Evolutionary conservation across 352 stramenopile genomes (phyloP).

Genomic region (Phytophthora rubi): DNA sequence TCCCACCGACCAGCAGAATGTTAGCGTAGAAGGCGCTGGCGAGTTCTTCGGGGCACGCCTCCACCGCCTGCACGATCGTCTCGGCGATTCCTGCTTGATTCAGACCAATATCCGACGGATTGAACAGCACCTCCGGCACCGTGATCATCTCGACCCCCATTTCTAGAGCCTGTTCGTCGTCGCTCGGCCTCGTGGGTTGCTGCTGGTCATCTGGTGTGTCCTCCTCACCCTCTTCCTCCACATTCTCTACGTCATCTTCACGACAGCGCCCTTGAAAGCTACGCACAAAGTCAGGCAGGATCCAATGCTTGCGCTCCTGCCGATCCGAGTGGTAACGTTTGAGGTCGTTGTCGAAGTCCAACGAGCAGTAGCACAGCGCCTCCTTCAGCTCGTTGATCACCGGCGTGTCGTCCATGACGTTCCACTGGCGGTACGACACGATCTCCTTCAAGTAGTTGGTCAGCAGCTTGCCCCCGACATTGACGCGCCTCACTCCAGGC

Average conservation of each 20-base stretch:
- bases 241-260: conserved; percentile 27
- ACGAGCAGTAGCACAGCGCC: conserved; percentile 88
- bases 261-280: conserved; percentile 61
- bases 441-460: conserved; percentile 98
- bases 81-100: conserved; percentile 86
- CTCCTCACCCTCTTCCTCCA: conserved; percentile 31
- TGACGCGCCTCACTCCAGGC: conserved; percentile 74
- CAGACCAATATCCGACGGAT: conserved; percentile 92
- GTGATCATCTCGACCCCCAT: conserved; percentile 90
- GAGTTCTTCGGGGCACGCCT: conserved; percentile 75
- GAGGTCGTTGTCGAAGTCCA: conserved; percentile 88
- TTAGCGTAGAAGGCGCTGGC: conserved; percentile 84
- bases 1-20: conserved; percentile 89
- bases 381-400: conserved; percentile 90
- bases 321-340: conserved; percentile 46
- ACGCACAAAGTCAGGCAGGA: conserved; percentile 84
- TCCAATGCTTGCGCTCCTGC: conserved; percentile 62
- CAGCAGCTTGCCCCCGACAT: conserved; percentile 96
- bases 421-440: conserved; percentile 95
- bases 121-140: conserved; percentile 93
- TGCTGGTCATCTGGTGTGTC: conserved; percentile 13
- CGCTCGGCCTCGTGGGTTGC: not conserved
- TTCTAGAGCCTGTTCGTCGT: conserved; percentile 74
- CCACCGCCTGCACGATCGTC: conserved; percentile 85
- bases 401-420: conserved; percentile 93